Evolutionary conservation across 2,329 filamentous ascomycete species (phyloP).

Genomic region (Aspergillus novofumigatus): DNA sequence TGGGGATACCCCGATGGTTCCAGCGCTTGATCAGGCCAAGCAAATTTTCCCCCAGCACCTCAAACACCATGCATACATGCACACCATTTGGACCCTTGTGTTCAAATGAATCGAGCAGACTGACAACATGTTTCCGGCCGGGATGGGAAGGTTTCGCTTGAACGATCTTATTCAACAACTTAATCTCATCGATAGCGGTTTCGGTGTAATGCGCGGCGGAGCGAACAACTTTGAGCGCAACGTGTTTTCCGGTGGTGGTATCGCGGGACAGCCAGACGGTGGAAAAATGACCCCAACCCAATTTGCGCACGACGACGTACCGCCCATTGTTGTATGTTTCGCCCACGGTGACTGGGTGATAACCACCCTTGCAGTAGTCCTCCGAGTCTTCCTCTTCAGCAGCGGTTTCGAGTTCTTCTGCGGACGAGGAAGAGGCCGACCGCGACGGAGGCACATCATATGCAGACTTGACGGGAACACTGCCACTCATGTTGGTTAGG

Average conservation of each 20-base stretch:
- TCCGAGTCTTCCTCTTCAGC: constrained; percentile 98
- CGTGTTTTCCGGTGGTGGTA: constrained; percentile 85
- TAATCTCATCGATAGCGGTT: constrained; percentile 98
- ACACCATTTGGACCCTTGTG: constrained; percentile 95
- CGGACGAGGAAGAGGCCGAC: constrained; percentile 72
- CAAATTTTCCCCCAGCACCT: constrained; percentile 92
- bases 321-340: constrained; percentile 97
- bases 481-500: constrained; percentile 13
- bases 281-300: constrained; percentile 99
- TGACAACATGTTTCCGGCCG: constrained; percentile 91
- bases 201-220: constrained; percentile 98
- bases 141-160: constrained; percentile 92
- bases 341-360: constrained; percentile 89
- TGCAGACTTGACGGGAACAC: constrained; percentile 20
- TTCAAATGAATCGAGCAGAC: constrained; percentile 92
- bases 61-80: constrained; percentile 99
- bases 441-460: constrained; percentile 59
- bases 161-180: constrained; percentile 93
- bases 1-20: constrained; percentile 96
- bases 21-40: constrained; percentile 94
- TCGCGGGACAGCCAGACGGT: constrained; percentile 85
- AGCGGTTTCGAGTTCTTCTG: constrained; percentile 84
- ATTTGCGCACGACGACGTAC: constrained; percentile 93
- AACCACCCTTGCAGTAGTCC: constrained; percentile 98
- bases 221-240: constrained; percentile 95